phyloP scores from a whole-genome alignment of 495 filamentous ascomycete species.

The Talaromyces nanjingensis region DNA sequence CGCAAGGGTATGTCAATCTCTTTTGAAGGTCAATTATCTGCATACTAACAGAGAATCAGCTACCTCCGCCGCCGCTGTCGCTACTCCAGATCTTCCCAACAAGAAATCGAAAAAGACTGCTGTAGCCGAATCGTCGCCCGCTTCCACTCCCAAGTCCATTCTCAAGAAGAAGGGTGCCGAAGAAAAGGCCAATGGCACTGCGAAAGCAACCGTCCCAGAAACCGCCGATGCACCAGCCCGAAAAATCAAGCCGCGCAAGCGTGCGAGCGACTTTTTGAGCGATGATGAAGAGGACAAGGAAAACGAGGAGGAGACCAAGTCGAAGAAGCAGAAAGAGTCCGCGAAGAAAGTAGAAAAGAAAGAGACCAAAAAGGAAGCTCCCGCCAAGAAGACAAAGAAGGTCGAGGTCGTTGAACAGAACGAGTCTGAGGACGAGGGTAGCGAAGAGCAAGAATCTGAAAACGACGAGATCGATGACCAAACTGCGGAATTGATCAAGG shows the following conservation, averaged over 20 bases:
- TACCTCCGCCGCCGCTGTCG: conserved; percentile 29
- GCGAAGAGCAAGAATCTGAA: conserved; percentile 28
- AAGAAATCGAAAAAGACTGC: conserved; percentile 55
- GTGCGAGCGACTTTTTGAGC: conserved; percentile 45
- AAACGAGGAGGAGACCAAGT: conserved; percentile 20
- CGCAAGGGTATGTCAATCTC: conserved; percentile 53
- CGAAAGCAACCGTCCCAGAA: conserved; percentile 19
- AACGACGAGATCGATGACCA: conserved; percentile 55
- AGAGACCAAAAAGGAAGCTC: conserved; percentile 37
- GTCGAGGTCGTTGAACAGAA: conserved; percentile 19
- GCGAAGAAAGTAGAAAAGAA: conserved; percentile 17
- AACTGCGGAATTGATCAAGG: conserved; percentile 61
- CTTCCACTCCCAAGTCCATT: conserved; percentile 29
- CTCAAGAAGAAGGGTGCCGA: conserved; percentile 30
- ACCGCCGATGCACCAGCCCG: conserved; percentile 29
- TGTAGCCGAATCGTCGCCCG: conserved; percentile 20
- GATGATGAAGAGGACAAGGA: conserved; percentile 30
- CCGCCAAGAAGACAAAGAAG: conserved; percentile 8
- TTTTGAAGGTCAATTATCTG: conserved; percentile 7
- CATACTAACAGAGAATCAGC: conserved; percentile 19
- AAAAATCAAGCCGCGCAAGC: conserved; percentile 45
- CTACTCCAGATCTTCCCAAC: conserved; percentile 44
- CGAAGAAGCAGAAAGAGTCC: conserved; percentile 3
- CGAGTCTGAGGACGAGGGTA: conserved; percentile 20
- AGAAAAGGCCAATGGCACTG: conserved; percentile 10